Evolutionary conservation across 176 grass and related monocot genomes (phyloP).

Genomic region (Elymus sibiricus): DNA sequence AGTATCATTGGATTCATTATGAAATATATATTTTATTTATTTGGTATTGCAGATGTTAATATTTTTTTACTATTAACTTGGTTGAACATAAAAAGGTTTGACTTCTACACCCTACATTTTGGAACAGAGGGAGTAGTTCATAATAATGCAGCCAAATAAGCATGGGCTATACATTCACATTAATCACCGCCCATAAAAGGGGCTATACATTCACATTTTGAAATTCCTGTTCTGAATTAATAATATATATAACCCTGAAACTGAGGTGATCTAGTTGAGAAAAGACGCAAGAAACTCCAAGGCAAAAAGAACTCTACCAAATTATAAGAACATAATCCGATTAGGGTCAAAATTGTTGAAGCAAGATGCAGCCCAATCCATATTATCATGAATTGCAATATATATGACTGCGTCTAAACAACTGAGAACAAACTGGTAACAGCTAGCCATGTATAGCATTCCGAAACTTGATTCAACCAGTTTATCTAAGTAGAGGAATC

Average conservation of each 20-base stretch:
- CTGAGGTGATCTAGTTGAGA: not conserved
- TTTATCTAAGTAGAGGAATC: not conserved
- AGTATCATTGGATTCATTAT: too few species aligned
- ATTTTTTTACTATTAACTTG: too few species aligned
- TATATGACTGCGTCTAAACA: not conserved
- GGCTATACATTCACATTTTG: too few species aligned
- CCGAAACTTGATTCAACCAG: not conserved
- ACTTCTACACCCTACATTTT: not conserved
- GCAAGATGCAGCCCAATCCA: not conserved
- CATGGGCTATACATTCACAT: not conserved
- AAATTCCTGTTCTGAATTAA: not conserved
- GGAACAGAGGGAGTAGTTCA: not conserved
- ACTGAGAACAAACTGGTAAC: constrained; percentile 11
- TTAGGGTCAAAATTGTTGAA: not conserved
- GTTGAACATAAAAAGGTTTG: too few species aligned
- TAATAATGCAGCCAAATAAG: not conserved
- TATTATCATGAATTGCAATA: not conserved
- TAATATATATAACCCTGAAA: not conserved
- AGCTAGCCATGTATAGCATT: not conserved
- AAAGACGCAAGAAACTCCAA: not conserved
- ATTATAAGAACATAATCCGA: not conserved
- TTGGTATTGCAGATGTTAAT: too few species aligned
- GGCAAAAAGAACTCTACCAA: not conserved
- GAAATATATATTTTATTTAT: too few species aligned
- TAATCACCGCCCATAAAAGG: not conserved